Conservation (phyloP, 192 early-diverging fungal genomes). For the Gigaspora rosea region DNA sequence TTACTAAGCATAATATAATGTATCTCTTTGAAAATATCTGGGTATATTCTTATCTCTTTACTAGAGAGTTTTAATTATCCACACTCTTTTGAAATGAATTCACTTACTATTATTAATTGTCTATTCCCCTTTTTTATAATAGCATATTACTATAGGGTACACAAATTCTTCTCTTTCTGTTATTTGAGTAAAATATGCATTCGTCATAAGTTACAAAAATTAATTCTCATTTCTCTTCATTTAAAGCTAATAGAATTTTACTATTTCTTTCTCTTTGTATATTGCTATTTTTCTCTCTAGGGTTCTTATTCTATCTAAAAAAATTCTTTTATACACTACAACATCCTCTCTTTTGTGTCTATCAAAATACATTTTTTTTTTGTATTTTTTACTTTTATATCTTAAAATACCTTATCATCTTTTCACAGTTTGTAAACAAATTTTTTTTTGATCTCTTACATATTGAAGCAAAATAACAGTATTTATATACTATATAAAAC, state of each 20-base stretch:
- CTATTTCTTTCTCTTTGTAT: constrained; percentile 7
- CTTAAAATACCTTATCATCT: not conserved
- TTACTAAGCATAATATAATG: not conserved
- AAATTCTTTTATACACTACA: too few species aligned
- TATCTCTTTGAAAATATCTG: not conserved
- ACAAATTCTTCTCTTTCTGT: constrained; percentile 2
- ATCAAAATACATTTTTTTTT: constrained; percentile 9
- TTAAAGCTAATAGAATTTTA: not conserved
- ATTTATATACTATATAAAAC: constrained; percentile 4
- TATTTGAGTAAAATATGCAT: too few species aligned
- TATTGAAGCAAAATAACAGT: too few species aligned
- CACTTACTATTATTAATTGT: not conserved
- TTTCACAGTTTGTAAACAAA: not conserved
- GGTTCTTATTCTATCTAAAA: too few species aligned
- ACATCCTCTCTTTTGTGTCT: too few species aligned
- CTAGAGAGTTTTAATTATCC: not conserved
- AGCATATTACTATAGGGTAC: not conserved
- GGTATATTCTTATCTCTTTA: not conserved
- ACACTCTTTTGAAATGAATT: constrained; percentile 2
- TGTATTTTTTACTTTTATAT: not conserved
- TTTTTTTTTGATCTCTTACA: not conserved
- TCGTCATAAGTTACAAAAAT: too few species aligned
- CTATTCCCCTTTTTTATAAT: constrained; percentile 16
- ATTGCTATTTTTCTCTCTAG: not conserved
- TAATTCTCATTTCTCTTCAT: not conserved